Evolutionary conservation across 73 alveolate species (phyloP).

Genomic region (Tetrahymena malaccensis): DNA sequence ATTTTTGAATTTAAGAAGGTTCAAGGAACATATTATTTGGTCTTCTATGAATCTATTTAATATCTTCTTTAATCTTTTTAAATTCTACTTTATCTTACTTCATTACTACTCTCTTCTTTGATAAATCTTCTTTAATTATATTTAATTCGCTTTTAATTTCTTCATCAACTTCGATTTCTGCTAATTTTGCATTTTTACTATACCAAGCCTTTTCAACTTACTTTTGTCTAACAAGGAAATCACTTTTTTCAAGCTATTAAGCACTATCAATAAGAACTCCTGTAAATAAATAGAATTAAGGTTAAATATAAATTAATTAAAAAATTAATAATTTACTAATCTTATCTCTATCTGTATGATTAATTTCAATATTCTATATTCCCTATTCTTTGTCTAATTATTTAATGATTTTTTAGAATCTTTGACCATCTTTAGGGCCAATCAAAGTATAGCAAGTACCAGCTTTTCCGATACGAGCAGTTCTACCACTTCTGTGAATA

Average conservation of each 20-base stretch:
- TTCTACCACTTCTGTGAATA: constrained; percentile 97
- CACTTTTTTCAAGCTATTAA: neutral
- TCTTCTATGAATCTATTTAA: neutral
- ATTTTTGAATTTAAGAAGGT: neutral
- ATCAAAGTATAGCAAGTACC: constrained; percentile 79
- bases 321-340: neutral
- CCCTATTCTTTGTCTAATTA: constrained; percentile 17
- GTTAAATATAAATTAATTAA: neutral
- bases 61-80: neutral
- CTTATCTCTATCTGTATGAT: neutral
- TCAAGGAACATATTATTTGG: neutral
- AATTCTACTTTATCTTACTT: neutral
- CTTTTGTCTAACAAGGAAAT: neutral
- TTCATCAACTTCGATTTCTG: neutral
- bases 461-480: constrained; percentile 89
- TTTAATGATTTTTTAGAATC: constrained; percentile 30
- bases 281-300: neutral
- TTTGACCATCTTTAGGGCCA: constrained; percentile 82
- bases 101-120: neutral
- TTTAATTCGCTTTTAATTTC: neutral
- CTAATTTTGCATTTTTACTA: neutral
- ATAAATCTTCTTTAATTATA: neutral
- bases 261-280: neutral
- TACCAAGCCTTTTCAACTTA: neutral
- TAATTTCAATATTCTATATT: neutral